Base-by-base conservation (phyloP, 1,284 basidiomycete species). In the Neolentinus lepideus region DNA sequence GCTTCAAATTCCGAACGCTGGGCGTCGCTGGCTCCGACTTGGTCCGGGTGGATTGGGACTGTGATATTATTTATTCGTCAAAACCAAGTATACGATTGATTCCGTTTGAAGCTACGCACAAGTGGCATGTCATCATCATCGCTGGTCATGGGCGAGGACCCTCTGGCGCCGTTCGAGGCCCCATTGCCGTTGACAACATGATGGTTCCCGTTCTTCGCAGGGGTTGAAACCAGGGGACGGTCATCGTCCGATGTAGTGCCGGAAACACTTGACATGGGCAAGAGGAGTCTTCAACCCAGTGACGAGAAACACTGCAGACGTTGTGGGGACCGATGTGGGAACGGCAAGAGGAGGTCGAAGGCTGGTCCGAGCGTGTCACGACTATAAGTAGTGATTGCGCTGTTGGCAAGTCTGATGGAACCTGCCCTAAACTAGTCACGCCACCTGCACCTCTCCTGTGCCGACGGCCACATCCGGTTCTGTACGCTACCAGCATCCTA, bases 51-150 rank as follows among this genome's bases (percentile, higher is more conserved):
- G 66, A 58, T 60, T 71, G 70, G 21, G 72, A 74, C 71, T 72
- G 56, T 50, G 61, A 31, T 47, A 55, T 11, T 70, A 52, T 73
- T 67, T 70, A 60, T 47, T 54, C 31, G 38, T 43, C 19, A n/a
- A 35, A 9, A 43, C 16, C 31, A 62, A 63, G 60, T 63, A 59
- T 61, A 63, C 62, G 62, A 58, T 60, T 53, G 60, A 62, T 55
- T 55, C 59, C 61, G 59, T n/a, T 59, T 54, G 36, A 38, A 55
- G 35, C 29, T 57, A 76, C 78, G 63, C 69, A 91, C 89, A 64
- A 90, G 73, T 53, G 88, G 88, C 66, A 83, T 68, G 61, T 88
- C 85, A 53, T 85, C 77, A 59, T 83, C 83, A 58, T 82, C 83
- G 61, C 80, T 31, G 29, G 29, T 84, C 77, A 83, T 81, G 33